Base-by-base conservation (phyloP, 78 protist species). In the Emiliania huxleyi region DNA sequence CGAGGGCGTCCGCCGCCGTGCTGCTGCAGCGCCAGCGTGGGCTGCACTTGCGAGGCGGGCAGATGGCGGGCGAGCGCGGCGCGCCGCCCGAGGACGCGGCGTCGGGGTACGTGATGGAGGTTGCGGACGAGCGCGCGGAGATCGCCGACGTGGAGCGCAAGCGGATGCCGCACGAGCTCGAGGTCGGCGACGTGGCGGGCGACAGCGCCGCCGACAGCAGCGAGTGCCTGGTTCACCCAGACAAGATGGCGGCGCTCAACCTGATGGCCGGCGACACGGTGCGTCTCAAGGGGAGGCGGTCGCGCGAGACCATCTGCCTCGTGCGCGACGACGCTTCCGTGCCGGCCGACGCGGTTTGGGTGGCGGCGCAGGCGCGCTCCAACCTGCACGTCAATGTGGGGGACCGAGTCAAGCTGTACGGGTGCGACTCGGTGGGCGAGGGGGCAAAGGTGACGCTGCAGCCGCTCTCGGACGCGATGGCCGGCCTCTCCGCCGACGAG, bases 391-490 rank as follows among this genome's bases (percentile, higher is more conserved):
- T 84, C 71, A 55, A 21, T 25, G 94, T 97, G 44, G 98, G 98
- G 29, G 99, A 99, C 85, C 69, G 98, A 73, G 98, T 99, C 71
- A 69, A 96, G 52, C 92, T 99, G 33, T 96, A 97, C 69, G 94
- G 96, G 22, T 95, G 96, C 95, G 94, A 97, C 35, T 99, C 98
- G 44, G 92, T 90, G 46, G 49, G 46, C 38, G 62, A 69, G 21
- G 96, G 93, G 52, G 75, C 94, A 38, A 92, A 97, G 19, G 95
- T 99, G 45, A 99, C 97, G 79, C 97, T 99, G 8, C 94, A 98
- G 4, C 99, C 99, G 22, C 96, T 98, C 87, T 99, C 97, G 79
- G 99, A 99, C 81, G 96, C 99, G 33, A 89, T 99, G 83, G 99
- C 98, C 94, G 99, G 99, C 77, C 83, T 98, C 75, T 3, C 19